These are phyloP conservation scores for Rhodosporidiobolus sp. DNA, from an alignment of 768 basidiomycete species.

Conservation along the genomic window DNA sequence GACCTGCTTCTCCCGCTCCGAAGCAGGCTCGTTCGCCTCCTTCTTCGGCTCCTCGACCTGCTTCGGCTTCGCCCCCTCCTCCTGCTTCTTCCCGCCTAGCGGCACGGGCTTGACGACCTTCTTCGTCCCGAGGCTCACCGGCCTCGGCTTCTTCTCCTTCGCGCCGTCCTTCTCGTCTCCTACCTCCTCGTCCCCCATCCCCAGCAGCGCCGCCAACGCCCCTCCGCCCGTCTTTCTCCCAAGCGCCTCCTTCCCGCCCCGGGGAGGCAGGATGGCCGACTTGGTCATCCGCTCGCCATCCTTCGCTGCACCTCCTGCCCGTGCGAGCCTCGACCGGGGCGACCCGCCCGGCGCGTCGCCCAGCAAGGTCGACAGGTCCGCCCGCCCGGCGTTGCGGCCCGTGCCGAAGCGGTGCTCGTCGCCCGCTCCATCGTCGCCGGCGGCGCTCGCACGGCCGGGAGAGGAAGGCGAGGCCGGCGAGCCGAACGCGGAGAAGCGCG, in stretches of 20 bases:
- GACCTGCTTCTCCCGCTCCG: neutral
- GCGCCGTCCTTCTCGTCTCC: constrained; percentile 28
- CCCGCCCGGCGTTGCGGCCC: neutral
- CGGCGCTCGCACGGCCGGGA: neutral
- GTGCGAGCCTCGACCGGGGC: constrained; percentile 12
- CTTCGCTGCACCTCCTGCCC: constrained; percentile 6
- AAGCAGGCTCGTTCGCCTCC: no score
- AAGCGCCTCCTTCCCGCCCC: constrained; percentile 1
- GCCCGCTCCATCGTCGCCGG: neutral
- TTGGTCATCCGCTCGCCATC: constrained; percentile 10
- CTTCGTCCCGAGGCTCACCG: no score
- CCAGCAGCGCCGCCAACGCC: constrained; percentile 32
- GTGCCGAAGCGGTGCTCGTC: neutral
- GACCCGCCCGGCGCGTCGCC: constrained; percentile 27
- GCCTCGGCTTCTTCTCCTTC: neutral
- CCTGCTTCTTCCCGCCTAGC: neutral
- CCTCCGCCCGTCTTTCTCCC: constrained; percentile 30
- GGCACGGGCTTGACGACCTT: no score
- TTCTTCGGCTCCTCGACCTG: neutral
- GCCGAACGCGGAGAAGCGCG: neutral
- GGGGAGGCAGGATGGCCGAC: constrained; percentile 16
- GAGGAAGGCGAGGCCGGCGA: neutral
- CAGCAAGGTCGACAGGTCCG: constrained; percentile 28
- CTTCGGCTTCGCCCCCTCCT: neutral
- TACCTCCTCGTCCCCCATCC: constrained; percentile 35